A percentile compares a stretch with the other conserved stretches of the same genome.
Evolutionary conservation across 2,329 filamentous ascomycete genomes (phyloP).

Genomic region (Trichoderma afroharzianum): DNA sequence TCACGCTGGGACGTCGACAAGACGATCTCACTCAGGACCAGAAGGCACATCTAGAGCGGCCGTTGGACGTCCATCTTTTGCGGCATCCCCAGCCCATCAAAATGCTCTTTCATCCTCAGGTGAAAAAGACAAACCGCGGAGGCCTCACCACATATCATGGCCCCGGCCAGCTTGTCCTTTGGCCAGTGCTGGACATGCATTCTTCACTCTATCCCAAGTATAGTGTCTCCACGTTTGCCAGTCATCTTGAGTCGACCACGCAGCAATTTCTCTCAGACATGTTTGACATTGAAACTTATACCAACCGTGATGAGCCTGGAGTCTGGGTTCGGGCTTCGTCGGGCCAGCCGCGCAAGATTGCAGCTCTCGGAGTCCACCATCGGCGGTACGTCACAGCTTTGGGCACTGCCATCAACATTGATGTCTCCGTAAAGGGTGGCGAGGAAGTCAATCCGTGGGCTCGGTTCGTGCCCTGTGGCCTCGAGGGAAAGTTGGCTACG

Average conservation of each 20-base stretch:
- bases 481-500: conserved; percentile 76
- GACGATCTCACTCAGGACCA: conserved; percentile 45
- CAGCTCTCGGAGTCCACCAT: conserved; percentile 88
- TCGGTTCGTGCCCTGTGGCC: conserved; percentile 85
- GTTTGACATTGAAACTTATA: conserved; percentile 56
- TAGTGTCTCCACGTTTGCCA: conserved; percentile 72
- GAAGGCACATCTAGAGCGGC: conserved; percentile 40
- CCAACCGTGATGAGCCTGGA: conserved; percentile 73
- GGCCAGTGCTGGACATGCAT: conserved; percentile 81
- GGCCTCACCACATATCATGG: conserved; percentile 95
- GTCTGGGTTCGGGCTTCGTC: conserved; percentile 62
- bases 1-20: conserved; percentile 87
- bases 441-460: conserved; percentile 49
- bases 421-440: conserved; percentile 48
- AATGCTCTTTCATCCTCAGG: conserved; percentile 48
- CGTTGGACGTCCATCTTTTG: conserved; percentile 33
- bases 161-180: conserved; percentile 88
- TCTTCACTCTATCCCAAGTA: conserved; percentile 53
- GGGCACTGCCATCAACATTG: conserved; percentile 78
- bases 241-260: conserved; percentile 72
- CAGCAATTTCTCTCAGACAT: conserved; percentile 56
- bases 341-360: conserved; percentile 64
- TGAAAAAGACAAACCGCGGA: conserved; percentile 72
- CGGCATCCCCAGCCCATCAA: conserved; percentile 29
- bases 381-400: conserved; percentile 78